Base-by-base conservation (phyloP, 805 yeast species). In the Wickerhamomyces hampshirensis region DNA sequence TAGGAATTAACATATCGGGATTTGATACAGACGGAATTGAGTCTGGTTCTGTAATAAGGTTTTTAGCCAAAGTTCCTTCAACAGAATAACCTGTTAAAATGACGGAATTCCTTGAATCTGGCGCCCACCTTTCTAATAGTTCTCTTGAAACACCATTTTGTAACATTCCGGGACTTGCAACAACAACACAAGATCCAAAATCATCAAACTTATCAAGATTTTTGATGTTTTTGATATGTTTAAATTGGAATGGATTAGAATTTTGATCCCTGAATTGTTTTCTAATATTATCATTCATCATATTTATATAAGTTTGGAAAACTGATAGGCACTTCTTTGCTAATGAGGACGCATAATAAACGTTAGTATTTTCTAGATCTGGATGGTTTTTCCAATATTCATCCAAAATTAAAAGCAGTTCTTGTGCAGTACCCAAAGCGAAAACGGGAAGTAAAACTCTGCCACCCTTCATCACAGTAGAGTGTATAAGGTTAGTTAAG, bases 91-190 rank as follows among this genome's bases (percentile, higher is more conserved):
- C 99, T 0, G 99, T 93, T 56, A 93, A 62, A 16, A 93, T 74
- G 18, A 88, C 79, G 3, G 94, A 68, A 51, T 93, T 93, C 53
- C 86, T 82, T 3, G 94, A 84, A 51, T 93, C 98, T 0, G 99
- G 98, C 5, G 95, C 89, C 99, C 99, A 93, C 58, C 83, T 77
- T 55, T 93, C 99, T 19, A 93, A 69, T 15, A 93, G 67, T 49
- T 84, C 93, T 49, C 99, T 71, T 0, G 97, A 87, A 3, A 89
- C 80, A 43, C 99, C 99, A 56, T 84, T 89, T 58, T 91, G 98
- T 33, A 93, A 68, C 99, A 93, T 93, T 57, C 99, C 99, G 0
- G 99, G 99, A 30, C 95, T 79, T 0, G 98, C 98, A 24, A 93
- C 75, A 61, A 93, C 89, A 15, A 93, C 98, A 48, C 96, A 87